Evolutionary conservation across 768 basidiomycete species (phyloP), one percentile per base, ranked within the genome.

Genomic region (Pholiota conissans): DNA sequence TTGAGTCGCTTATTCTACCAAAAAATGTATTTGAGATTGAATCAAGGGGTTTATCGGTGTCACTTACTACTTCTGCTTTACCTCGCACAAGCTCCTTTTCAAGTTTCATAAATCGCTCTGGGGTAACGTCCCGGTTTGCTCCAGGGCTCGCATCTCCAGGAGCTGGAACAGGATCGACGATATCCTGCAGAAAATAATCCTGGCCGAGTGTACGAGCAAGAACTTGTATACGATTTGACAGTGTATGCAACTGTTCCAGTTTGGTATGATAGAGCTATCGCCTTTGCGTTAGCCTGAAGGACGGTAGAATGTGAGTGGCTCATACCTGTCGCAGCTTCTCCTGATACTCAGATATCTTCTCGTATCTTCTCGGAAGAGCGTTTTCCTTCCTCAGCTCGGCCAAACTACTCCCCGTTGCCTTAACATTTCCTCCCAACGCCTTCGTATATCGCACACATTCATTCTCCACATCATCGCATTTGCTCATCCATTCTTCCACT

Each of bases 11-110:
- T 90, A 26, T 79, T 73, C 90, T 92, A 59, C 5, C 40, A 34
- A 48, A 11, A 49, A 42, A 20, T 39, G 32, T 28, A 18, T n/a
- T 32, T 0, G 47, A 11, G 1, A 14, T 47, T n/a, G 47, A 5
- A 10, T 14, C n/a, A 52, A 53, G 39, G 59, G 28, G 37, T n/a
- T 32, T 32, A 32, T 28, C 11, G 10, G 13, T 11, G 1, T 30
- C 9, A 78, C 90, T 66, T 64, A 93, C 90, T 53, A 93, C 81
- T 82, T 95, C 93, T n/a, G 83, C 82, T 71, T 93, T 93, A 10
- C 91, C 92, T 52, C 89, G 79, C 9, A 90, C 86, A 16, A 94
- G 80, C 65, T 95, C 92, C 68, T 90, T 89, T 77, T 95, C 91
- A 5, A 95, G 75, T 63, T 78, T 87, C 46, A 84, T 79, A 66